phyloP scores from a whole-genome alignment of 495 filamentous ascomycete species.

The Pseudevernia furfuracea region DNA sequence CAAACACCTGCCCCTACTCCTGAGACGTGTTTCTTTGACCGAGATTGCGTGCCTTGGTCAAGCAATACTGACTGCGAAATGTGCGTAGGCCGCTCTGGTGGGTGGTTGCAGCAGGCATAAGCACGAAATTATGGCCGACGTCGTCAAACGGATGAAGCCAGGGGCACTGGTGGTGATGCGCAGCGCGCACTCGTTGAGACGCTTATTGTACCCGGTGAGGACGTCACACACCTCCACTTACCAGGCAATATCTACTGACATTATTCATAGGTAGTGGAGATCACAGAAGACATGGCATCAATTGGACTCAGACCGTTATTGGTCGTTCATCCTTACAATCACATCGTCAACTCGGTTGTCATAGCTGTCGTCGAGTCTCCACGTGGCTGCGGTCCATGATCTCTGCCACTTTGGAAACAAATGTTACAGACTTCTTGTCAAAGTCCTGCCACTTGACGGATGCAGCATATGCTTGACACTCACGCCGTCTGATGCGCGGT shows the following conservation, averaged over 20 bases:
- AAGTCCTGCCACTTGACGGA: too few relatives aligned
- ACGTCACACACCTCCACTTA: neutral
- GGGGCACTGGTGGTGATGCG: conserved; percentile 37
- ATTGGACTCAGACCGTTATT: conserved; percentile 30
- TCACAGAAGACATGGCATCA: conserved; percentile 18
- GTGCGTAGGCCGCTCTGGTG: conserved; percentile 43
- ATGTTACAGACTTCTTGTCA: neutral
- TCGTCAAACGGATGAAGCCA: conserved; percentile 31
- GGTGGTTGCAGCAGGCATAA: conserved; percentile 34
- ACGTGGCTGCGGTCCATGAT: neutral
- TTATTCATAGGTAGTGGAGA: conserved; percentile 24
- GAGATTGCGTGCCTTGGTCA: too few relatives aligned
- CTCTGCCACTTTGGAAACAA: neutral
- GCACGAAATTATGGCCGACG: conserved; percentile 27
- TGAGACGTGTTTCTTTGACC: too few relatives aligned
- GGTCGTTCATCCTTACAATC: conserved; percentile 37
- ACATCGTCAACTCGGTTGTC: conserved; percentile 40
- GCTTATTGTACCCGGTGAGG: conserved; percentile 39
- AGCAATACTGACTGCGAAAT: too few relatives aligned
- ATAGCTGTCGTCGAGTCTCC: conserved; percentile 22
- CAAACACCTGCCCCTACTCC: too few relatives aligned
- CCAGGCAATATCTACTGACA: conserved; percentile 2
- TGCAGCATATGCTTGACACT: neutral
- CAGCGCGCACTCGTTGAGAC: conserved; percentile 37
- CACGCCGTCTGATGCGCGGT: neutral